Percentiles rank a stretch among this genome's conserved stretches.
Evolutionary conservation across 2,329 filamentous ascomycete genomes (phyloP).

Genomic region (Penicillium verrucosum): DNA sequence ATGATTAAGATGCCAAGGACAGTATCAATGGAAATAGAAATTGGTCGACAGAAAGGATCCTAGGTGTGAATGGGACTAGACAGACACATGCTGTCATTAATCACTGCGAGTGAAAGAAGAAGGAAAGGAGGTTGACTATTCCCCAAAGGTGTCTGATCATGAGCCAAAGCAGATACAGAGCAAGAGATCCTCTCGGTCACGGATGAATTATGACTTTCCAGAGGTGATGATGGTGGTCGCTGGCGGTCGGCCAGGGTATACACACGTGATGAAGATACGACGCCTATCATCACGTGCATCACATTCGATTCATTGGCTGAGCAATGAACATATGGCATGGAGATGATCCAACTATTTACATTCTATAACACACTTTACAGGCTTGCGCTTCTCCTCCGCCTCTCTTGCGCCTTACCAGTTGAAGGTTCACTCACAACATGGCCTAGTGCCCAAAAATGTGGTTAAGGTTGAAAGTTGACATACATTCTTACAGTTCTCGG

Average conservation of each 20-base stretch:
- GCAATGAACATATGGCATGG: neutral
- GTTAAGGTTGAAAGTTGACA: neutral
- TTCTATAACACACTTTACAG: neutral
- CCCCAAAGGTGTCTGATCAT: neutral
- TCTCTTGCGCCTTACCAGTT: neutral
- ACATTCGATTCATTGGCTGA: neutral
- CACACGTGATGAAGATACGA: slow-evolving; percentile 7
- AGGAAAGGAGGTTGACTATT: neutral
- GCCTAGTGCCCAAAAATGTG: neutral
- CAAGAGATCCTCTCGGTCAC: neutral
- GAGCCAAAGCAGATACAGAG: neutral
- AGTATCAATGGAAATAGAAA: slow-evolving; percentile 3
- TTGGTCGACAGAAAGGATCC: slow-evolving; percentile 8
- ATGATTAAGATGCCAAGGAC: neutral
- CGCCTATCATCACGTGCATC: slow-evolving; percentile 1
- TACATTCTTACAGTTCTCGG: neutral
- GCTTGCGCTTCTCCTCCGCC: neutral
- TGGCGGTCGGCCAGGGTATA: neutral
- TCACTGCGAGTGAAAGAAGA: neutral
- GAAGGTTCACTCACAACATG: neutral
- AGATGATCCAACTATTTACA: neutral
- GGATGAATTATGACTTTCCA: neutral
- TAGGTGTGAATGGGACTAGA: slow-evolving; percentile 8
- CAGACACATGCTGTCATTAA: slow-evolving; percentile 18
- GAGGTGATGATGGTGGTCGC: neutral